These are phyloP conservation scores for Curvularia lunata DNA, from an alignment of 2,329 filamentous ascomycete species.

Conservation along the genomic window DNA sequence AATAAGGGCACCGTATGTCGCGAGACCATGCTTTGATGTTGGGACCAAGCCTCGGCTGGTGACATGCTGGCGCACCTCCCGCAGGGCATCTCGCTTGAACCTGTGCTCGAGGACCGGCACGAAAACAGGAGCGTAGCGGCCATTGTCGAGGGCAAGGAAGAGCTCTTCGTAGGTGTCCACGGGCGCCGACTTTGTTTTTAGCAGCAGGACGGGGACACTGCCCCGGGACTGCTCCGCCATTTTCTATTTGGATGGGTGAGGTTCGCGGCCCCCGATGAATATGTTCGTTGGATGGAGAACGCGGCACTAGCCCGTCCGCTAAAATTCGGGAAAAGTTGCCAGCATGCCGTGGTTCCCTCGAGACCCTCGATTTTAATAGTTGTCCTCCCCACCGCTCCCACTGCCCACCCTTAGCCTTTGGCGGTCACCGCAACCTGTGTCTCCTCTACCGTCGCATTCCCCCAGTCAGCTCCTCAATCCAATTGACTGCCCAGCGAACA, in stretches of 20 bases:
- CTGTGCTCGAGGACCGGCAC: conserved; percentile 78
- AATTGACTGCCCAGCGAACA: conserved; percentile 32
- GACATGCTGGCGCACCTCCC: conserved; percentile 61
- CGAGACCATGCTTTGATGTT: conserved; percentile 22
- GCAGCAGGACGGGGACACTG: conserved; percentile 66
- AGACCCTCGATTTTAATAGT: conserved; percentile 35
- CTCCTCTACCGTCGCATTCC: conserved; percentile 17
- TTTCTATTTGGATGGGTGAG: conserved; percentile 16
- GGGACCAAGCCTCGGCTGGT: conserved; percentile 49
- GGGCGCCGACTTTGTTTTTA: conserved; percentile 78
- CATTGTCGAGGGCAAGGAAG: conserved; percentile 58
- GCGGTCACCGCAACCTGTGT: conserved; percentile 11
- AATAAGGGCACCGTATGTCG: conserved; percentile 74
- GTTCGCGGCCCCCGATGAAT: conserved; percentile 8
- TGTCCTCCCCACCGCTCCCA: conserved; percentile 22
- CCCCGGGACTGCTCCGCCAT: conserved; percentile 34
- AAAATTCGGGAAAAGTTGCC: conserved; percentile 34
- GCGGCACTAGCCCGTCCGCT: conserved; percentile 18
- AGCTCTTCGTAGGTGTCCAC: conserved; percentile 74
- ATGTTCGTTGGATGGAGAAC: conserved; percentile 12
- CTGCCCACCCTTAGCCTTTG: conserved; percentile 10
- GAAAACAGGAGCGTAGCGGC: conserved; percentile 68
- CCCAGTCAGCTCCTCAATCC: conserved; percentile 23
- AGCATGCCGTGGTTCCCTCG: conserved; percentile 23
- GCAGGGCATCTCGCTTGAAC: conserved; percentile 66